Evolutionary conservation across 192 early-diverging fungal species (phyloP).

Genomic region (Mortierella claussenii): DNA sequence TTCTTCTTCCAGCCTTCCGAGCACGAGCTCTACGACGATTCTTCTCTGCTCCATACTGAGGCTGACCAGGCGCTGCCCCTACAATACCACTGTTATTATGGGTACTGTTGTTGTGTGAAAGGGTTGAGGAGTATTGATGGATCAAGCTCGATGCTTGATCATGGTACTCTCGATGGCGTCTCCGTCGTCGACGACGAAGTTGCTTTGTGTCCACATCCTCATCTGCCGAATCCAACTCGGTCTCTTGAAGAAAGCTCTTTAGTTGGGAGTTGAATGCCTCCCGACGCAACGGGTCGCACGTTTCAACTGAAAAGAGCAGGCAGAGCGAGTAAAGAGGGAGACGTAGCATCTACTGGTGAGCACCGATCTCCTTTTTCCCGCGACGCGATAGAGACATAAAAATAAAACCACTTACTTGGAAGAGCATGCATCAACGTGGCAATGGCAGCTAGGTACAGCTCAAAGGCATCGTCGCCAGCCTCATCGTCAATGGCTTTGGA

Average conservation of each 20-base stretch:
- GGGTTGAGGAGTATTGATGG: conserved; percentile 20
- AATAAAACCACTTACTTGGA: conserved; percentile 43
- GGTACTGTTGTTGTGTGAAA: neutral
- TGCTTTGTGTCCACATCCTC: conserved; percentile 11
- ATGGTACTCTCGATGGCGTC: conserved; percentile 29
- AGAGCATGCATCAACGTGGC: conserved; percentile 50
- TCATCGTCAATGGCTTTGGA: conserved; percentile 51
- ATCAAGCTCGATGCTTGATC: conserved; percentile 32
- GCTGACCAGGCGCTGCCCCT: neutral
- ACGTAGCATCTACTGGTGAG: too few species aligned
- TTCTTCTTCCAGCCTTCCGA: neutral
- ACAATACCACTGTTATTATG: too few species aligned
- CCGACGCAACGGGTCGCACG: conserved; percentile 38
- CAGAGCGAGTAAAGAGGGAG: neutral
- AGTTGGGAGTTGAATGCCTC: conserved; percentile 38
- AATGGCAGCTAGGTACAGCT: conserved; percentile 49
- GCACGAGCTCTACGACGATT: neutral
- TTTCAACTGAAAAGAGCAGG: conserved; percentile 29
- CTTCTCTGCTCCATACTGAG: neutral
- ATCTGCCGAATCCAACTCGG: conserved; percentile 8
- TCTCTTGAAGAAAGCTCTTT: conserved; percentile 27
- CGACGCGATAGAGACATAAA: neutral
- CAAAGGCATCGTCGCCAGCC: conserved; percentile 53
- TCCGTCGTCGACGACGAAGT: conserved; percentile 28
- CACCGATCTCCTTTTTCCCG: too few species aligned